Conservation (phyloP, 139 green algal genomes). For the Chlamydomonas incerta region DNA sequence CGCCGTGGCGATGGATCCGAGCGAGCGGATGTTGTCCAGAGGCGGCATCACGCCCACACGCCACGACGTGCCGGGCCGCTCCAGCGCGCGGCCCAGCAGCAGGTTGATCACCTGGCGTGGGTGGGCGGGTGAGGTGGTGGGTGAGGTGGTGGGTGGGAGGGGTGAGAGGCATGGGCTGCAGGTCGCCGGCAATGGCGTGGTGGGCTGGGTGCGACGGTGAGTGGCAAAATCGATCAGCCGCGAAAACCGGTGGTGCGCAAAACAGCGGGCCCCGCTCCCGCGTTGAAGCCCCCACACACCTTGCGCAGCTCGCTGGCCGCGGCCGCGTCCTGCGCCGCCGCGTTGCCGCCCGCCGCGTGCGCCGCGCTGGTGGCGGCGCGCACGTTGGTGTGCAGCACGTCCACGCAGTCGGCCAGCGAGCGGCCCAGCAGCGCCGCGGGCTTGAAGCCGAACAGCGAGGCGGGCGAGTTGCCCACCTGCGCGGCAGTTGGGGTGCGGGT, state of each 20-base stretch:
- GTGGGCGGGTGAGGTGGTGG: no score
- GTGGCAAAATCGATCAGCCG: no score
- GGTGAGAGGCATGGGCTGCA: no score
- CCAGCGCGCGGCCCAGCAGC: constrained; percentile 10
- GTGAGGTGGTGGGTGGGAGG: no score
- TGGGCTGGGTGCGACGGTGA: no score
- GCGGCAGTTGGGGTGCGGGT: background rate
- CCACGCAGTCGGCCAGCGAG: constrained; percentile 25
- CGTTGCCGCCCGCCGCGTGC: background rate
- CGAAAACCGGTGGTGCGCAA: no score
- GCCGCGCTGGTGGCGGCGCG: background rate
- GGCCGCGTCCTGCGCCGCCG: background rate
- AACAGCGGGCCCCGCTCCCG: no score
- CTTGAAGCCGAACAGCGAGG: constrained; percentile 59
- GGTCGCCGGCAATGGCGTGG: no score
- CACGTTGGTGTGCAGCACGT: constrained; percentile 27
- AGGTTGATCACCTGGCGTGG: background rate
- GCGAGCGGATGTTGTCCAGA: constrained; percentile 15
- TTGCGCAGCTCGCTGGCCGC: constrained; percentile 2
- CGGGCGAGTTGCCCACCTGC: constrained; percentile 28
- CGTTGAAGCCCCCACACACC: no score
- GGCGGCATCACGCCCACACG: constrained; percentile 39
- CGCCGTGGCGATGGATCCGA: constrained; percentile 26
- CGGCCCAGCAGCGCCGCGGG: constrained; percentile 46
- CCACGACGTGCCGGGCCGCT: constrained; percentile 33